Base-by-base conservation (phyloP, 192 early-diverging fungal species). In the Mortierella hygrophila region DNA sequence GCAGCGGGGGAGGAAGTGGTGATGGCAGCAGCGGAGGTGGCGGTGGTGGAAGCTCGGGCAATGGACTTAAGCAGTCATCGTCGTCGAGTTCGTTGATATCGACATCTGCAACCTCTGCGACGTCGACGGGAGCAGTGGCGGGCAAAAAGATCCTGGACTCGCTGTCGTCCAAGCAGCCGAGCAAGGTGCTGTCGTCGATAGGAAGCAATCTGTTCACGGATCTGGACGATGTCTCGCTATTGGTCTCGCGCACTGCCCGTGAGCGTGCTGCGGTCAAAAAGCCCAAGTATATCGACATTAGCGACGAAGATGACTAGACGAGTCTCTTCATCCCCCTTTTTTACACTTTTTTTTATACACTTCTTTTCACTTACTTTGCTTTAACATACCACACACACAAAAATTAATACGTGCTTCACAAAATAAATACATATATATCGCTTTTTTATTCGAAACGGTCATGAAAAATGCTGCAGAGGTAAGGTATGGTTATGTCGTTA, bases 281-380 rank as follows among this genome's bases (percentile, higher is more conserved):
- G 57, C 78, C 79, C 13, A 81, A 57, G 76, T 86, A 86, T 78
- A 79, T 86, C 47, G 84, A 86, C 21, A 86, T 86, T 52, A 86
- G 84, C 44, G 84, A 86, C 26, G 75, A 82, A 20, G 81, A 82
- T 44, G 49, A 52, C 18, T 52, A 52, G 18, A 20, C 47, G 15
- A 52, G 49, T 6, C 7, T n/a, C 21, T 20, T 6, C n/a, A 0
- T 60, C n/a, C 35, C 1, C 35, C 35, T 35, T 6, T 26, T 9
- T 26, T 60, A 29, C 29, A 29, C 11, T 13, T 63, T 57, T 6
- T 5, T 60, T 46, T 15, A 11, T 15, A 46, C 44, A 46, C 13
- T 46, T 46, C 1, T 15, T 4, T 18, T 0, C 49, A 0, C 49
- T 20, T 20, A 52, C 49, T 35, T 35, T 35, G 35, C 35, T 35